Conservation (phyloP, 495 filamentous ascomycete species). For the Copromyces sp. region DNA sequence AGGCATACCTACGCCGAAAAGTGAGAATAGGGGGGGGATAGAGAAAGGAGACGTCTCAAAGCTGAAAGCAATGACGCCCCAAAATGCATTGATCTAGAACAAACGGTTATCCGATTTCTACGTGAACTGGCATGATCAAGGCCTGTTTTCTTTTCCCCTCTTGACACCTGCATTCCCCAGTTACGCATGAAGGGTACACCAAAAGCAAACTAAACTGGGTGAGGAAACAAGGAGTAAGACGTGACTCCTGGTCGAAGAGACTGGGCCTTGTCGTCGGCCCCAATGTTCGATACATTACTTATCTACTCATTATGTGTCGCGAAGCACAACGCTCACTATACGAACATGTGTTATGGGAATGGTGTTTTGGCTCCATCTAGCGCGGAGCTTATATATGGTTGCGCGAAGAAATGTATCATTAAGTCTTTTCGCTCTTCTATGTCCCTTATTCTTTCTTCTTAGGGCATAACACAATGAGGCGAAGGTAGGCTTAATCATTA, state of each 20-base stretch:
- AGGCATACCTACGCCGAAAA: neutral
- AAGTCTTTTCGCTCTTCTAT: neutral
- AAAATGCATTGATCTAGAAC: neutral
- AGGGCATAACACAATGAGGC: constrained; percentile 1
- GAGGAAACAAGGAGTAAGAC: neutral
- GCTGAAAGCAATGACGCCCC: neutral
- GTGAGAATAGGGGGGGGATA: neutral
- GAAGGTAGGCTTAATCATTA: constrained; percentile 7
- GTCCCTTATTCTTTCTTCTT: neutral
- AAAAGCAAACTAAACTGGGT: neutral
- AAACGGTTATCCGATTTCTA: neutral
- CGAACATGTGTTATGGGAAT: neutral
- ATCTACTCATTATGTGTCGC: neutral
- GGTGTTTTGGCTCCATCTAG: neutral
- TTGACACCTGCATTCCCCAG: neutral
- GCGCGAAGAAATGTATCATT: neutral
- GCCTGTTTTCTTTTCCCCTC: neutral
- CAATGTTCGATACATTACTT: neutral
- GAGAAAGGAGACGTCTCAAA: neutral
- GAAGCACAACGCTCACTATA: neutral
- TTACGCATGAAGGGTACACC: neutral
- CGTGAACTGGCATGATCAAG: neutral
- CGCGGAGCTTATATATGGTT: neutral
- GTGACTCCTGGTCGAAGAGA: neutral
- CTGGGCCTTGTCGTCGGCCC: neutral